Evolutionary conservation across 2,329 filamentous ascomycete species (phyloP).

Genomic region (Aaosphaeria pasadenensis): DNA sequence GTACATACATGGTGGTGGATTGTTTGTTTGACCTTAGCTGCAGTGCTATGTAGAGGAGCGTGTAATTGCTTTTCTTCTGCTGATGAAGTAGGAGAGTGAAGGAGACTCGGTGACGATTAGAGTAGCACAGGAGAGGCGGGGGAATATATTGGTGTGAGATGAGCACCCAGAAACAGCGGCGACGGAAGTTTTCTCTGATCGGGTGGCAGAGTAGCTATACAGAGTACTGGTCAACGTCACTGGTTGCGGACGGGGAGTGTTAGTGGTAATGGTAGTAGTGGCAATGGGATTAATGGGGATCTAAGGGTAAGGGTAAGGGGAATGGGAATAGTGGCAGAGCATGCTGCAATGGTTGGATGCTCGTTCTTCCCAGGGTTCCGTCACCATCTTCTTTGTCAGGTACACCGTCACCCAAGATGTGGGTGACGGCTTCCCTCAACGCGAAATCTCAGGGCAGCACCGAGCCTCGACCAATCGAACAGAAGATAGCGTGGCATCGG

Average conservation of each 20-base stretch:
- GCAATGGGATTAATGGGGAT: too few relatives aligned
- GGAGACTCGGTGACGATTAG: not conserved
- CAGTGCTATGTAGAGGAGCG: conserved; percentile 1
- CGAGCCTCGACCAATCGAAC: not conserved
- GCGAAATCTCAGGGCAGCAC: not conserved
- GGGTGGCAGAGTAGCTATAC: not conserved
- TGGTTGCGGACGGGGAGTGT: not conserved
- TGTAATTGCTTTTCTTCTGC: not conserved
- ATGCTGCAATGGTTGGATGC: too few relatives aligned
- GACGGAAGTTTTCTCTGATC: not conserved
- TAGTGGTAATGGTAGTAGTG: too few relatives aligned
- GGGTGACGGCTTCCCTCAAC: not conserved
- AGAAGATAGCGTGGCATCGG: not conserved
- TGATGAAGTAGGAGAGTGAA: not conserved
- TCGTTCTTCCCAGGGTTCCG: too few relatives aligned
- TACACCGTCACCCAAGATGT: not conserved
- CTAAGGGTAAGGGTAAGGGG: too few relatives aligned
- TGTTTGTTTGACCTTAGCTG: not conserved
- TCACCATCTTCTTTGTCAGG: too few relatives aligned
- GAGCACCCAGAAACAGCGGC: too few relatives aligned
- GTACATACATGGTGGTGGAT: conserved; percentile 24
- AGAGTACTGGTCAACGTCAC: not conserved
- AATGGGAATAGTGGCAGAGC: too few relatives aligned
- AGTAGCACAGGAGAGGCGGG: not conserved
- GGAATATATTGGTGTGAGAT: not conserved